These are phyloP conservation scores for Dendrobium huoshanense DNA, from an alignment of 106 monocot genomes.

Conservation along the genomic window DNA sequence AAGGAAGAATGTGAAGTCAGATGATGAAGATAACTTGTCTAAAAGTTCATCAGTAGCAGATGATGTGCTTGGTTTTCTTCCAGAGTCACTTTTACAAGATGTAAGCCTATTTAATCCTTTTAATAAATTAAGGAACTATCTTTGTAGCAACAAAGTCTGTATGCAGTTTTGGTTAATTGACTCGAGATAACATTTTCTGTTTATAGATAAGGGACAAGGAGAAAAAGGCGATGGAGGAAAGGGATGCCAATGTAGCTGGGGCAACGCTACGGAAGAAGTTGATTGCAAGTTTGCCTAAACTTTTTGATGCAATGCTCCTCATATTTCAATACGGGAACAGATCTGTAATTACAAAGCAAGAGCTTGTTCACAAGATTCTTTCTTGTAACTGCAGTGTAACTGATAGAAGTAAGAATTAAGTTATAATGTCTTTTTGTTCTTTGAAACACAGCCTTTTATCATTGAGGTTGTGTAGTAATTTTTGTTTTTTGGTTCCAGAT, in stretches of 20 bases:
- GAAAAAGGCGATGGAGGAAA: slow-evolving; percentile 40
- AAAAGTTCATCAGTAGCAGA: slow-evolving; percentile 14
- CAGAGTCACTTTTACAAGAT: slow-evolving; percentile 60
- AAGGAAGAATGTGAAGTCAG: slow-evolving; percentile 21
- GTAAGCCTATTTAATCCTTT: slow-evolving; percentile 25
- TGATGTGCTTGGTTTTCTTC: slow-evolving; percentile 57
- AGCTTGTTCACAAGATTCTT: slow-evolving; percentile 74
- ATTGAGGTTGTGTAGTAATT: neutral
- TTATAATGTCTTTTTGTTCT: neutral
- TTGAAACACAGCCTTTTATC: neutral
- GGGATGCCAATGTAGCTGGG: slow-evolving; percentile 27
- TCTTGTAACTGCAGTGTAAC: slow-evolving; percentile 41
- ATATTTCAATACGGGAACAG: slow-evolving; percentile 55
- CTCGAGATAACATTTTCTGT: neutral
- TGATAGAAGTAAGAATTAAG: slow-evolving; percentile 51
- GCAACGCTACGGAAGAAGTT: slow-evolving; percentile 45
- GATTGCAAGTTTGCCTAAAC: slow-evolving; percentile 54
- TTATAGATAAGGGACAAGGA: slow-evolving; percentile 72
- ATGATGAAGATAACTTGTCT: slow-evolving; percentile 13
- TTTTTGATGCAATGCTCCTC: slow-evolving; percentile 67
- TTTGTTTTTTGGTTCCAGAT: slow-evolving; percentile 25
- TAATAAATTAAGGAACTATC: neutral
- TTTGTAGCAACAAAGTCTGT: neutral
- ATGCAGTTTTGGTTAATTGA: neutral
- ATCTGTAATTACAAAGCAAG: slow-evolving; percentile 75